Evolutionary conservation across 1,139 yeast genomes (phyloP), one percentile per base, ranked within the genome.

Genomic region (Sugiyamaella xylanicola): DNA sequence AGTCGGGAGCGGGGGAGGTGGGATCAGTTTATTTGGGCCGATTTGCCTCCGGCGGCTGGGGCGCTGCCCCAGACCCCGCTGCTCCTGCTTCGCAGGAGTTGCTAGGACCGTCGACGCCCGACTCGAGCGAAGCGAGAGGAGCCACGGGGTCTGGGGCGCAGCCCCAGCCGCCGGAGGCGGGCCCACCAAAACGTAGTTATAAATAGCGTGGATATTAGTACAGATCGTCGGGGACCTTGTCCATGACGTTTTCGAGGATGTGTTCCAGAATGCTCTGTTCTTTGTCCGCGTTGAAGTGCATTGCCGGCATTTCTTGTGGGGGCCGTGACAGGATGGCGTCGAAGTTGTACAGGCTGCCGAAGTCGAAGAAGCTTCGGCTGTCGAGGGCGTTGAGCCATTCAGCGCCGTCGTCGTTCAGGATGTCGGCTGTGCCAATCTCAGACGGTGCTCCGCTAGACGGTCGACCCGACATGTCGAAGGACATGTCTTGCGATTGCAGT

Each of bases 261-360:
- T 87, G 85, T 86, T 87, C 68, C 88, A 86, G 71, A 85, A 87
- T 67, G 90, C 90, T 60, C 87, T 84, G 60, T 86, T 87, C 62
- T 39, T 58, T 58, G 35, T 58, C 56, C 9, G 55, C 52, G 41
- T 59, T 49, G 48, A 57, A 42, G 25, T 41, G 50, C 41, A 39
- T 46, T 11, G 45, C 21, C 11, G 44, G 44, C 4, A 48, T 40
- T 3, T 54, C 54, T 8, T 44, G 42, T 11, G 48, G 56, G 5
- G 56, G 48, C 11, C 54, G 46, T 9, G 47, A 36, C 20, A 39
- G 13, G 36, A 39, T 45, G 29, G 54, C 44, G 35, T 51, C 51
- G 29, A 48, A 25, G 36, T 36, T 51, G 25, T 47, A 48, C 25
- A 48, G 37, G 42, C 37, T 40, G 21, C 48, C 57, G 29, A 54